Evolutionary conservation across 1,284 basidiomycete species (phyloP).

Genomic region (Cystobasidium sp.): DNA sequence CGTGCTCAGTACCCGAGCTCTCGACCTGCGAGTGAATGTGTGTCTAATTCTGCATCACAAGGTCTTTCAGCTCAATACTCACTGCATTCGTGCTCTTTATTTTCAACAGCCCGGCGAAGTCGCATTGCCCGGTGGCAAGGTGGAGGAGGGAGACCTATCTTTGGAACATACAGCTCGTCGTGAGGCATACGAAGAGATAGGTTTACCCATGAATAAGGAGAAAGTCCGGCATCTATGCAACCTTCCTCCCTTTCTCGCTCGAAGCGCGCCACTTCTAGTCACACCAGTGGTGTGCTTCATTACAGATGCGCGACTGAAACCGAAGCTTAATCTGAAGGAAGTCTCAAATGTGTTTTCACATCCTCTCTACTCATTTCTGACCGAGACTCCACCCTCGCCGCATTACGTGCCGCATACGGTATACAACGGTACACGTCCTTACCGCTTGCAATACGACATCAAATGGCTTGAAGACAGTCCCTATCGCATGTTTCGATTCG

Average conservation of each 20-base stretch:
- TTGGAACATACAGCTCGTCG: conserved; percentile 51
- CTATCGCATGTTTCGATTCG: conserved; percentile 51
- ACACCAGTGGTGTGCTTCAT: conserved; percentile 46
- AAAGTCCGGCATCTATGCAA: conserved; percentile 49
- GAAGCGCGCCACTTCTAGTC: conserved; percentile 48
- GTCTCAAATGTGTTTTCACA: conserved; percentile 51
- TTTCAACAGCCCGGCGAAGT: conserved; percentile 51
- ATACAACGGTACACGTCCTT: conserved; percentile 39
- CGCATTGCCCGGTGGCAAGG: conserved; percentile 52
- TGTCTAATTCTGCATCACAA: not conserved
- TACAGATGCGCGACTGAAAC: conserved; percentile 34
- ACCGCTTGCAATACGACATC: conserved; percentile 48
- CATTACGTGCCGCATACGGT: conserved; percentile 38
- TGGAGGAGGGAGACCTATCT: conserved; percentile 49
- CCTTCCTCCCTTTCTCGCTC: conserved; percentile 49
- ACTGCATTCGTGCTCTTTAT: not conserved
- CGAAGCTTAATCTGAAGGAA: conserved; percentile 48
- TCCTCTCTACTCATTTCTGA: conserved; percentile 49
- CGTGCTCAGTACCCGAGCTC: conserved; percentile 38
- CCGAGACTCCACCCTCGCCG: conserved; percentile 19
- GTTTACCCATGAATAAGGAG: conserved; percentile 48
- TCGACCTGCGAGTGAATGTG: conserved; percentile 40
- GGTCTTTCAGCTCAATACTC: not conserved
- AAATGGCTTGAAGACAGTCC: conserved; percentile 45
- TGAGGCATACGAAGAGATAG: conserved; percentile 53